These are phyloP conservation scores for Pyracantha coccinea DNA, from an alignment of 331 rosid species.

Conservation along the genomic window DNA sequence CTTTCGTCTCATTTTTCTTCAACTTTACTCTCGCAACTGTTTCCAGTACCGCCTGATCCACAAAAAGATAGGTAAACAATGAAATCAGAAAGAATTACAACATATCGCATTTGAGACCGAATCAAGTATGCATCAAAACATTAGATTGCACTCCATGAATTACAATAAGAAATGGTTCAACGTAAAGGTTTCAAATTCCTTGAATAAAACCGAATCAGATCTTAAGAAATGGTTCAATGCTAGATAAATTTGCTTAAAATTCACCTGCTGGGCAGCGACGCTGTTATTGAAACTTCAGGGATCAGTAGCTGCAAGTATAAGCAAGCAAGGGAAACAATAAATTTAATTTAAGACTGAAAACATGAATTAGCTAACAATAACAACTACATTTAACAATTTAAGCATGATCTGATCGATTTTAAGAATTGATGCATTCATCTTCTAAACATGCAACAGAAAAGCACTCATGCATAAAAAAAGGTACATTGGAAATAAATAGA, in stretches of 20 bases:
- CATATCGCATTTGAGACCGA: background rate
- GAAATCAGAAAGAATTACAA: background rate
- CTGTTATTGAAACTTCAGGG: no score
- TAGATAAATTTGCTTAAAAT: background rate
- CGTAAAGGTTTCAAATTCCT: background rate
- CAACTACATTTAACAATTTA: no score
- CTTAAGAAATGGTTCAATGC: background rate
- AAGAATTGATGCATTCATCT: background rate
- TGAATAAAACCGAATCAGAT: background rate
- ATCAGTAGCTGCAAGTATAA: no score
- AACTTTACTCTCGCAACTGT: conserved; percentile 96
- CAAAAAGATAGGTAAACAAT: background rate
- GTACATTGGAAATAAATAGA: no score
- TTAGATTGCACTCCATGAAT: background rate
- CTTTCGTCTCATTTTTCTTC: conserved; percentile 92
- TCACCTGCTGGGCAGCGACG: no score
- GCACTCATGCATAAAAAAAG: background rate
- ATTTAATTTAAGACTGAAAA: no score
- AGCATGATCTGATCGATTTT: no score
- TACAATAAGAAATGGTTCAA: background rate
- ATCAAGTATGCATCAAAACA: background rate
- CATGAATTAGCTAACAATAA: no score
- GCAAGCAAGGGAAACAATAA: no score
- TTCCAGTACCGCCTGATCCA: conserved; percentile 89
- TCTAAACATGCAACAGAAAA: background rate